Base-by-base conservation (phyloP, 164 flowering plant genomes). In the Liquidambar formosana region DNA sequence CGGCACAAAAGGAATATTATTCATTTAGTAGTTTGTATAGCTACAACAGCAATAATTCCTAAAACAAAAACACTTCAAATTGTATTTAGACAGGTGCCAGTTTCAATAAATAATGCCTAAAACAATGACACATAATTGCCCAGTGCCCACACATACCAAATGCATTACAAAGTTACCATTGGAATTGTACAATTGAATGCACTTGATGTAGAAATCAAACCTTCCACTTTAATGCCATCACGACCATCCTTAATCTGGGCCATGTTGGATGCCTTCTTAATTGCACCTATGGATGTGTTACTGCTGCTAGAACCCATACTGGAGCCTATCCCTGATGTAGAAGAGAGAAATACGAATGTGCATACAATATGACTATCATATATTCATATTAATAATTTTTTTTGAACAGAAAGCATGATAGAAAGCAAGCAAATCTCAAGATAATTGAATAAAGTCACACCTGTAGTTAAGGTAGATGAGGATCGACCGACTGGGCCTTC, bases 201-300 rank as follows among this genome's bases (percentile, higher is more conserved):
- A n/a, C n/a, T n/a, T n/a, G n/a, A n/a, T n/a, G n/a, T n/a, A 11
- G 61, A 67, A 43, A 27, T 27, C 63, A 53, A 28, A 83, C 93
- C 96, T 84, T 91, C 94, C 27, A 81, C 67, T 85, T 89, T 90
- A 70, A 79, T 28, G 44, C 62, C 66, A 71, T 78, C 81, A 58
- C 28, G 59, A 44, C 43, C 72, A 60, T 81, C 84, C 70, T 86
- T 88, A 44, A 72, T 63, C 21, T 77, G 86, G 64, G 67, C 48
- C 62, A 66, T 21, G 61, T 71, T 78, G 26, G 92, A 79, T 65
- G 83, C 78, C 77, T 78, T 86, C 76, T 89, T 88, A 61, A 71
- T 67, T 33, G 82, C 85, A 71, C 78, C 77, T 28, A 77, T 54
- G 63, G 75, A 78, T 71, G 76, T 61, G 47, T 78, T 78, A 47